Percentiles rank a stretch among this genome's conserved stretches.
phyloP scores from a whole-genome alignment of 2,329 filamentous ascomycete species.

The Scorias spongiosa region DNA sequence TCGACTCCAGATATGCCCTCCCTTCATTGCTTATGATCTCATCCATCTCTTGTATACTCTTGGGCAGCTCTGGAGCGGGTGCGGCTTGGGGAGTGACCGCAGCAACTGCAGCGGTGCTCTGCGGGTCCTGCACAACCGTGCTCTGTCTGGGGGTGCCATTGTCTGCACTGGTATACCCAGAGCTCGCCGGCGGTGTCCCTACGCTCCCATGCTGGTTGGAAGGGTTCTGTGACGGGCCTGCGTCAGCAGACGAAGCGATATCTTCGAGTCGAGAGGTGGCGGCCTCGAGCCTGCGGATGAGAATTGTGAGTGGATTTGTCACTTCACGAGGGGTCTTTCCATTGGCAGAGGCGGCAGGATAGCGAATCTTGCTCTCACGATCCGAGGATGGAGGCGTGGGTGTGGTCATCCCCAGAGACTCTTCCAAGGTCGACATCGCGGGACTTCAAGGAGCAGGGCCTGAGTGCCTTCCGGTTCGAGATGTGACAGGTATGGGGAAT shows the following conservation, averaged over 20 bases:
- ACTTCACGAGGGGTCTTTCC: conserved; percentile 3
- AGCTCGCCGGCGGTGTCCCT: not conserved
- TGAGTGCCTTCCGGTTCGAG: too few relatives aligned
- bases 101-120: conserved; percentile 14
- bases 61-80: conserved; percentile 42
- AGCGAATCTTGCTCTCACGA: conserved; percentile 5
- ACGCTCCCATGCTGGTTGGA: not conserved
- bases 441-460: not conserved
- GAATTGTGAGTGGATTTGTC: conserved; percentile 33
- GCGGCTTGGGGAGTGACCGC: conserved; percentile 1
- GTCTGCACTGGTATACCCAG: not conserved
- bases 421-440: not conserved
- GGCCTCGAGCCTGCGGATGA: conserved; percentile 68
- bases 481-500: too few relatives aligned
- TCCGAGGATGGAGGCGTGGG: conserved; percentile 1
- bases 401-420: not conserved
- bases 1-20: conserved; percentile 61
- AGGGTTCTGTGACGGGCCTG: not conserved
- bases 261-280: conserved; percentile 93
- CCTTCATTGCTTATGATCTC: conserved; percentile 58
- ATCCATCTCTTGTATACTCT: conserved; percentile 79
- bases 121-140: conserved; percentile 5
- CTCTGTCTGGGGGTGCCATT: not conserved
- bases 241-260: conserved; percentile 58
- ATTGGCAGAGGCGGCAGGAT: conserved; percentile 2